These are phyloP conservation scores for Teratosphaeria nubilosa DNA, from an alignment of 2,329 filamentous ascomycete species.

Conservation along the genomic window DNA sequence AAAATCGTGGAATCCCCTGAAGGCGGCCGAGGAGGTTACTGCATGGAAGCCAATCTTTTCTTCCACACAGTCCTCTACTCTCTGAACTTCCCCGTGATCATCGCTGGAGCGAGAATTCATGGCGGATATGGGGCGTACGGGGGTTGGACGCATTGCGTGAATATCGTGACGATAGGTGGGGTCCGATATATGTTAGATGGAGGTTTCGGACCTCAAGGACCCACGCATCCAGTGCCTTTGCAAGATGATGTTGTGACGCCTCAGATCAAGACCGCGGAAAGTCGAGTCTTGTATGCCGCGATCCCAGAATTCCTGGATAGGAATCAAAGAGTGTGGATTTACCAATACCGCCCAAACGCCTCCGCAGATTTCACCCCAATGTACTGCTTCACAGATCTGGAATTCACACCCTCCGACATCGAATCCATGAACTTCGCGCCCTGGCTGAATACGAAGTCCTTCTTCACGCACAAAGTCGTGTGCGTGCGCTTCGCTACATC, in stretches of 20 bases:
- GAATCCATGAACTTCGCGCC: constrained; percentile 49
- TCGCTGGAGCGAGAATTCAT: constrained; percentile 31
- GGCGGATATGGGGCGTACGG: constrained; percentile 7
- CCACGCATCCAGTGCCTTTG: constrained; percentile 30
- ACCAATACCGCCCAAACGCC: constrained; percentile 24
- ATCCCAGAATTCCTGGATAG: constrained; percentile 11
- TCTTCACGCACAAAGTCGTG: constrained; percentile 38
- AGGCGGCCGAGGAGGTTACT: constrained; percentile 46
- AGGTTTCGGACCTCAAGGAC: constrained; percentile 30
- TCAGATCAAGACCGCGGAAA: constrained; percentile 12
- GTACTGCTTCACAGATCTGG: constrained; percentile 56
- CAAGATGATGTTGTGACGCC: constrained; percentile 7
- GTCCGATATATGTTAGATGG: constrained; percentile 29
- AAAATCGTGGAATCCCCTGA: constrained; percentile 36
- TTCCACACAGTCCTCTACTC: constrained; percentile 43
- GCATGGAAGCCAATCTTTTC: constrained; percentile 50
- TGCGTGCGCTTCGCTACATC: constrained; percentile 12
- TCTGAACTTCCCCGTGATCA: constrained; percentile 39
- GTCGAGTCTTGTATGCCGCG: constrained; percentile 10
- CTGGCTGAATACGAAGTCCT: constrained; percentile 38
- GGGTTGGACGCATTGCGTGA: constrained; percentile 34
- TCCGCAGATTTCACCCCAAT: constrained; percentile 45
- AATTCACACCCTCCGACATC: constrained; percentile 53
- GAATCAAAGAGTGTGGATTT: constrained; percentile 33
- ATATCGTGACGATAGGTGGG: constrained; percentile 26